A percentile compares a stretch with the other conserved stretches of the same genome.
phyloP scores from a whole-genome alignment of 768 basidiomycete genomes.

The Tephrocybe sp. region DNA sequence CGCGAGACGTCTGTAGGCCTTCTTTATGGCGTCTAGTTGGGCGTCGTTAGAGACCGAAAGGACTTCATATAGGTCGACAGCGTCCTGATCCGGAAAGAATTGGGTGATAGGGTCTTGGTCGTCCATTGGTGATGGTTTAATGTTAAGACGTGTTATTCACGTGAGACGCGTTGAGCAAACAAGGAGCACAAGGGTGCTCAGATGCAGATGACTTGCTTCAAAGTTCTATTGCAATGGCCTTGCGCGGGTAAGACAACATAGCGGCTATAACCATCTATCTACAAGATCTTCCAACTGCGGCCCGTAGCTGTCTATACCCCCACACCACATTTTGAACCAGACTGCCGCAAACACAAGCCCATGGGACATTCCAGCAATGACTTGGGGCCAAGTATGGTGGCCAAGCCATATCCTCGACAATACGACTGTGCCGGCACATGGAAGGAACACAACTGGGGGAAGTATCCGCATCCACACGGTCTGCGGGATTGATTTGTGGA shows the following conservation, averaged over 20 bases:
- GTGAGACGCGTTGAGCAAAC: conserved; percentile 10
- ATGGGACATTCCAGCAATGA: conserved; percentile 55
- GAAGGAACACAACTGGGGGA: conserved; percentile 46
- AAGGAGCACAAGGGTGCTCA: no score
- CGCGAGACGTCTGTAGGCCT: conserved; percentile 83
- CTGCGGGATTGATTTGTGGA: conserved; percentile 55
- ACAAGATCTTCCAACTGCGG: conserved; percentile 8
- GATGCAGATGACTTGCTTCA: no score
- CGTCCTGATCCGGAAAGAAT: conserved; percentile 75
- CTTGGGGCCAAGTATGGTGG: conserved; percentile 74
- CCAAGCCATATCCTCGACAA: conserved; percentile 74
- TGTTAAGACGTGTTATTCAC: conserved; percentile 11
- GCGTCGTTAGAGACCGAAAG: conserved; percentile 58
- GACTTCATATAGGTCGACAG: conserved; percentile 77
- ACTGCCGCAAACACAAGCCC: conserved; percentile 52
- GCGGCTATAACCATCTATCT: background rate
- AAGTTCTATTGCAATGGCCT: no score
- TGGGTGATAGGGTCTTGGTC: conserved; percentile 68
- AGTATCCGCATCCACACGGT: conserved; percentile 38
- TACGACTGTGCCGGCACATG: conserved; percentile 56
- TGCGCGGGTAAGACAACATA: no score
- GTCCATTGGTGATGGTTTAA: conserved; percentile 49
- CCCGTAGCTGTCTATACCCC: conserved; percentile 19
- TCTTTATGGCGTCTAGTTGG: conserved; percentile 68
- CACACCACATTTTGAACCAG: conserved; percentile 61